Evolutionary conservation across 176 grass and related monocot species (phyloP), one percentile per base, ranked within the genome.

Genomic region (Rhynchospora tenuis): DNA sequence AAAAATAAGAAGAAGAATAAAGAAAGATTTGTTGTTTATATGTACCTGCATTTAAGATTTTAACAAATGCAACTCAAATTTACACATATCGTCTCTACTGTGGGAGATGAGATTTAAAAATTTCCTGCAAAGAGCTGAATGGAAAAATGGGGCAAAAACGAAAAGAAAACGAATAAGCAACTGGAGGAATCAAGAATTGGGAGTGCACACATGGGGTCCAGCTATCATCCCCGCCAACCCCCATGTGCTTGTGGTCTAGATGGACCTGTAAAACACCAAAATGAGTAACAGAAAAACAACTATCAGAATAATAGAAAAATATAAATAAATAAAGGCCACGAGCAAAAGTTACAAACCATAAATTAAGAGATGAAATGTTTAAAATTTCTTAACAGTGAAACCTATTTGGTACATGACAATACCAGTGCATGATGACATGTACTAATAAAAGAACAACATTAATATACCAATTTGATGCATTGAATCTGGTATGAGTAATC

Each of bases 221-320:
- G 70, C 96, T 93, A 38, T 98, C 96, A 68, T 98, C 96, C 5
- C 96, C 92, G 5, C 91, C 96, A 81, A 98, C 2, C 43, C 96
- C 91, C 92, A 95, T 98, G 80, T 98, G 96, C 65, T 71, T 93
- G 84, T 95, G 89, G 42, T 98, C 96, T 71, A 95, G 91, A 84
- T 95, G 96, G 75, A 98, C 93, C 92, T 98, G 78, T 83, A 87
- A 81, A 19, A 64, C 46, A 89, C 48, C 29, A 72, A 51, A 12
- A 26, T 22, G 15, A 67, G 50, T 77, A 17, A 65, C 15, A 52
- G 59, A 3, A 22, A 22, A 79, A 70, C 8, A 22, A 75, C 52
- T 23, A 75, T 74, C 24, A 31, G 64, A 80, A 48, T 51, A 3
- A 83, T 8, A 57, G 28, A 17, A 57, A 48, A 72, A n/a, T 44